Base-by-base conservation (phyloP, 495 filamentous ascomycete species). In the Hypoxylon subgilvum region DNA sequence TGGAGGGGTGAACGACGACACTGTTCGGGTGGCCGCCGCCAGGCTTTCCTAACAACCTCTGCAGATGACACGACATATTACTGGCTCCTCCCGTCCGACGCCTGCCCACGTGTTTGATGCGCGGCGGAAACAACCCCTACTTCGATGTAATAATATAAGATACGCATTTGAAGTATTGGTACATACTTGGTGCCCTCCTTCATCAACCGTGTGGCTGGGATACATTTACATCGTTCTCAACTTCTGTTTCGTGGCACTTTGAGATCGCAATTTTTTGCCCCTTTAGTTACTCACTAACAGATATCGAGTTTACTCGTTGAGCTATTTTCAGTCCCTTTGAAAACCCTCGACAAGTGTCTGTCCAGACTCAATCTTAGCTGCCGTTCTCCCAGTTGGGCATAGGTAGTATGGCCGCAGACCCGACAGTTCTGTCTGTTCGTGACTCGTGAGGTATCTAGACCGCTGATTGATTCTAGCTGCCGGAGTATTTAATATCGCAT, bases 41-140 rank as follows among this genome's bases (percentile, higher is more conserved):
- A 17, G 34, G 22, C 16, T 53, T 32, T 21, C 19, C 30, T 41
- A 13, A 32, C 49, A 41, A 49, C 50, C 28, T n/a, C n/a, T 53
- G 45, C 40, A 55, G 31, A 55, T 55, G 39, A 30, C 45, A 61
- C 58, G 18, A n/a, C 45, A 55, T 52, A 52, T 48, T 52, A 52
- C 59, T 52, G 40, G 47, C 18, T 25, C 41, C 40, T 27, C 28
- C 43, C 19, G 53, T 63, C 36, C 44, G 22, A 63, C 52, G 32
- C 42, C 39, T 34, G 30, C 60, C 60, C 60, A 58, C 60, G 60
- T 63, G 60, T 63, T 49, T 57, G 48, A 63, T 50, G 53, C 50
- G 23, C 48, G 27, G 52, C 52, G 52, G 59, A 48, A 63, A 14
- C 36, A 17, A 30, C 22, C 52, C 54, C 35, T 50, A 25, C 51